Conservation (phyloP, 2,329 filamentous ascomycete genomes). For the Microcera coccophila region DNA sequence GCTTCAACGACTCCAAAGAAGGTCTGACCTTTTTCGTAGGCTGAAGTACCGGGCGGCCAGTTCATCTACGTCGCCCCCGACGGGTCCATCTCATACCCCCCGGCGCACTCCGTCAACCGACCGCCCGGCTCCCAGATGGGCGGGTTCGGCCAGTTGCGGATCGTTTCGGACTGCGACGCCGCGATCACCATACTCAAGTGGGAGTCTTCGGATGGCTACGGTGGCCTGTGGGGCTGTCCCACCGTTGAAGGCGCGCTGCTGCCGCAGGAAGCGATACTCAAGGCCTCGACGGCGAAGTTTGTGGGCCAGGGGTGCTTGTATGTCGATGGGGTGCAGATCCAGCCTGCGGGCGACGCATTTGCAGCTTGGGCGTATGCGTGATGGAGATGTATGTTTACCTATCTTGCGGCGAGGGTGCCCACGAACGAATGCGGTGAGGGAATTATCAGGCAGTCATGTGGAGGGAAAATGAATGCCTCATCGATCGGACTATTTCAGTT, state of each 20-base stretch:
- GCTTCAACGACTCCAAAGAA: fast-evolving
- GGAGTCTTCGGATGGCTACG: conserved; percentile 16
- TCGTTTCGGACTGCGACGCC: conserved; percentile 22
- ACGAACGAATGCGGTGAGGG: too few relatives aligned
- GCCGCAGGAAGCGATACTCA: conserved; percentile 21
- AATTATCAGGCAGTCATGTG: too few relatives aligned
- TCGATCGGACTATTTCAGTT: too few relatives aligned
- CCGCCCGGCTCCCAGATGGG: conserved; percentile 45
- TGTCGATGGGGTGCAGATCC: conserved; percentile 32
- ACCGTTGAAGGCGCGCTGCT: conserved; percentile 11
- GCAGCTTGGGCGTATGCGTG: conserved; percentile 41
- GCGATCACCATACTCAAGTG: conserved; percentile 23
- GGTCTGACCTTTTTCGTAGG: conserved; percentile 21
- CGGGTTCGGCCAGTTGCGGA: conserved; percentile 41
- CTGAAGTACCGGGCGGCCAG: conserved; percentile 61
- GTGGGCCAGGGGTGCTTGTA: conserved; percentile 28
- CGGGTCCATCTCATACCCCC: conserved; percentile 54
- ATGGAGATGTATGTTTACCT: too few relatives aligned
- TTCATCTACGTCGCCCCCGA: conserved; percentile 52
- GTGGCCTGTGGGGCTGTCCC: conserved; percentile 29
- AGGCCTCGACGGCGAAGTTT: conserved; percentile 24
- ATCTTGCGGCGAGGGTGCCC: neutral
- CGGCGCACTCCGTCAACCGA: conserved; percentile 49
- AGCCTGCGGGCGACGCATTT: conserved; percentile 19
- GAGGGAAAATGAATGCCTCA: too few relatives aligned